Evolutionary conservation across 345 rosid species (phyloP).

Genomic region (Brassica incana): DNA sequence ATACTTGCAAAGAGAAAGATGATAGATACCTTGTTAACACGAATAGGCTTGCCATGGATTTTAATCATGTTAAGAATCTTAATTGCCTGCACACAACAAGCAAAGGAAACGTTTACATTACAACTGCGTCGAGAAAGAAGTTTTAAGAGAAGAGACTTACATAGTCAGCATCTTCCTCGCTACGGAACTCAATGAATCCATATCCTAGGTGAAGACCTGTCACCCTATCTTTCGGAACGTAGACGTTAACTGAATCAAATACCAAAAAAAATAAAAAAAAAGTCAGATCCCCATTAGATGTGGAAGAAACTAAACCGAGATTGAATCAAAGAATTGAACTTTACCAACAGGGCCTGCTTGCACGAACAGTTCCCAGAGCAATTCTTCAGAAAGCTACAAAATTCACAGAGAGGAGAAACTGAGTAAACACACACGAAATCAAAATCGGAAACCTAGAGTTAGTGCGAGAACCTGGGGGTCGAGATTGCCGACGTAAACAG

Average conservation of each 20-base stretch:
- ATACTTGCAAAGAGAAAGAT: too few species aligned
- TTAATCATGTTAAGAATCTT: constrained; percentile 98
- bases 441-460: constrained; percentile 25
- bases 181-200: constrained; percentile 88
- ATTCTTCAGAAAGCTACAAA: constrained; percentile 70
- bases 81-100: constrained; percentile 60
- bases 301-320: not conserved
- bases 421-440: not conserved
- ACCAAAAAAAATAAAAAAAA: not conserved
- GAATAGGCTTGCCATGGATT: constrained; percentile 91
- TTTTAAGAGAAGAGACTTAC: constrained; percentile 42
- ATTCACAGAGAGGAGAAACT: not conserved
- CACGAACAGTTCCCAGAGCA: constrained; percentile 95
- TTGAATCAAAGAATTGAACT: not conserved
- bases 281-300: not conserved
- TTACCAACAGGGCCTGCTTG: constrained; percentile 99
- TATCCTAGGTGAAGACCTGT: constrained; percentile 93
- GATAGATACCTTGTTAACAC: constrained; percentile 82
- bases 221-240: constrained; percentile 96
- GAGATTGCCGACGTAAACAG: constrained; percentile 88
- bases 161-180: constrained; percentile 98
- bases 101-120: not conserved
- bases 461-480: constrained; percentile 64
- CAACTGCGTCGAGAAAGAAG: not conserved
- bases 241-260: constrained; percentile 69